Evolutionary conservation across 805 yeast species (phyloP).

Genomic region (Lachancea kluyveri): DNA sequence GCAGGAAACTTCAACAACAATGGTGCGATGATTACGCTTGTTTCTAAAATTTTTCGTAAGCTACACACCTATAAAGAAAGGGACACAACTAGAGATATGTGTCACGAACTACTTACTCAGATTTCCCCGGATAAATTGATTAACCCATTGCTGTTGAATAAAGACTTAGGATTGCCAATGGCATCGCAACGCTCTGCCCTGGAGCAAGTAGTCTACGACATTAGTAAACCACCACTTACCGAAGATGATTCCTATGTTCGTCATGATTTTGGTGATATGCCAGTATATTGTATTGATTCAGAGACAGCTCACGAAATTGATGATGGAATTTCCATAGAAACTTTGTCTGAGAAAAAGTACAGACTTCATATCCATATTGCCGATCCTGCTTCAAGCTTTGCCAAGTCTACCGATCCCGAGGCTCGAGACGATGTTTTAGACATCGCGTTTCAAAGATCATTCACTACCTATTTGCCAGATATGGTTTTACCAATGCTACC

Average conservation of each 20-base stretch:
- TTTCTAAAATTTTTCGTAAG: slow-evolving; percentile 34
- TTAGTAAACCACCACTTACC: slow-evolving; percentile 7
- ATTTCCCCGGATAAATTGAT: slow-evolving; percentile 22
- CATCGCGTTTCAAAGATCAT: slow-evolving; percentile 53
- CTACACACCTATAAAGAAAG: slow-evolving; percentile 21
- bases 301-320: slow-evolving; percentile 83
- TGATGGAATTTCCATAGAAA: slow-evolving; percentile 74
- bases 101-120: slow-evolving; percentile 43
- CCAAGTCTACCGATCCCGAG: slow-evolving; percentile 20
- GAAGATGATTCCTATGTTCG: slow-evolving; percentile 14
- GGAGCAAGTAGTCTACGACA: slow-evolving; percentile 33
- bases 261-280: slow-evolving; percentile 41
- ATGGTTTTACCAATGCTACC: slow-evolving; percentile 69
- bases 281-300: slow-evolving; percentile 80
- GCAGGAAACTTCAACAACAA: slow-evolving; percentile 45
- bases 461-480: slow-evolving; percentile 72
- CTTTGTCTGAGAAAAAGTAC: slow-evolving; percentile 27
- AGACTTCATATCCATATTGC: slow-evolving; percentile 72
- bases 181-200: slow-evolving; percentile 38
- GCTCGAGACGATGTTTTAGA: slow-evolving; percentile 30
- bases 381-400: slow-evolving; percentile 70
- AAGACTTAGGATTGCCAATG: slow-evolving; percentile 40
- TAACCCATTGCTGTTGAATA: slow-evolving; percentile 51
- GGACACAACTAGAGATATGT: slow-evolving; percentile 48
- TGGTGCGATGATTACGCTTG: slow-evolving; percentile 42